Conservation (phyloP, 805 yeast species). For the Yarrowia sp. region DNA sequence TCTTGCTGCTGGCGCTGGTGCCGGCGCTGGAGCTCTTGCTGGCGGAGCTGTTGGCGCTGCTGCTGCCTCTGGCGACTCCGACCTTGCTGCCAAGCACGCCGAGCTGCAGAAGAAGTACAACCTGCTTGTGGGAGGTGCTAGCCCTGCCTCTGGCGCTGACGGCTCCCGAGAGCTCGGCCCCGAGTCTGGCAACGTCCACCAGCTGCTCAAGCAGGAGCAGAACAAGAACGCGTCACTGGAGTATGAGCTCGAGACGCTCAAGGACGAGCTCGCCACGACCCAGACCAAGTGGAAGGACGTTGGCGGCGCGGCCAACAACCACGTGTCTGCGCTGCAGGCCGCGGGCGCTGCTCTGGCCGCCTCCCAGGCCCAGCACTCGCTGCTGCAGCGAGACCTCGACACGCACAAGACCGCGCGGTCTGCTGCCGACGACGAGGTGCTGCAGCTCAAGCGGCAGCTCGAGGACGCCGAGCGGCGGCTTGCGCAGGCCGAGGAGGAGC, state of each 20-base stretch:
- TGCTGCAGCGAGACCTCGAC: constrained; percentile 30
- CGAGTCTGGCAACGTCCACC: not conserved
- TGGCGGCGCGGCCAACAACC: constrained; percentile 31
- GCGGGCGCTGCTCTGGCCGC: constrained; percentile 34
- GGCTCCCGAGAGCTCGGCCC: too few relatives aligned
- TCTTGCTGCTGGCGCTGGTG: constrained; percentile 25
- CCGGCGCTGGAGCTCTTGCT: constrained; percentile 16
- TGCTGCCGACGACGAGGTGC: constrained; percentile 29
- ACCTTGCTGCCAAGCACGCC: constrained; percentile 11
- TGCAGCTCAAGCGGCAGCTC: constrained; percentile 30
- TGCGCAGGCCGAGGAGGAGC: constrained; percentile 30
- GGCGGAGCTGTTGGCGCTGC: constrained; percentile 21
- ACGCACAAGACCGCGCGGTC: constrained; percentile 29
- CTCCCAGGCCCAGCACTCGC: constrained; percentile 30
- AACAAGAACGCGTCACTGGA: constrained; percentile 32
- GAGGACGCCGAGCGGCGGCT: constrained; percentile 23
- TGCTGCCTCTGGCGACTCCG: constrained; percentile 1
- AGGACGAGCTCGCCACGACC: constrained; percentile 32
- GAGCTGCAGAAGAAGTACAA: constrained; percentile 30
- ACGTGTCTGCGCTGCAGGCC: constrained; percentile 34
- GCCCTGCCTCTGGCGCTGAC: not conserved
- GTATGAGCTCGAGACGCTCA: constrained; percentile 31
- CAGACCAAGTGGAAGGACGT: constrained; percentile 28
- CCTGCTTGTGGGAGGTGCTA: constrained; percentile 22
- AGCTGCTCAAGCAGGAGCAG: constrained; percentile 27